Conservation (phyloP, 371 early-diverging fungal genomes). For the Haplosporangium sp. region DNA sequence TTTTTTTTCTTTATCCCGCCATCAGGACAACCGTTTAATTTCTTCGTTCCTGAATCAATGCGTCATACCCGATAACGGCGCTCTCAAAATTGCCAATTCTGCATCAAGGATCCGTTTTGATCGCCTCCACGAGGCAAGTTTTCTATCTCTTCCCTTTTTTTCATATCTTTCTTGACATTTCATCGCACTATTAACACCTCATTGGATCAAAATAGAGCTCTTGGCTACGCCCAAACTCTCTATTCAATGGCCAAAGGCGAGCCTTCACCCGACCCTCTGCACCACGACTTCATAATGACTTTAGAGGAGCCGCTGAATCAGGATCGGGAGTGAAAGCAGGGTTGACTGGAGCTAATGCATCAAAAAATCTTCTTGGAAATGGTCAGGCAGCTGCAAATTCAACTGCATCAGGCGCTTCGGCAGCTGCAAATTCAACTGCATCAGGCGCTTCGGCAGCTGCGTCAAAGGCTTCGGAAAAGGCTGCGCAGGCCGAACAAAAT, state of each 20-base stretch:
- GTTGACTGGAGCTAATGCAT: background rate
- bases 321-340: conserved; percentile 8
- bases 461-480: conserved; percentile 16
- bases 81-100: background rate
- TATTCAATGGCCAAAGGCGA: conserved; percentile 21
- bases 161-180: background rate
- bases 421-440: conserved; percentile 7
- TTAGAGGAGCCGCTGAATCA: conserved; percentile 6
- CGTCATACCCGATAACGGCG: background rate
- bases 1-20: background rate
- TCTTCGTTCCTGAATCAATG: background rate
- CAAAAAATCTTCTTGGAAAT: conserved; percentile 7
- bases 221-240: conserved; percentile 1
- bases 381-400: conserved; percentile 9
- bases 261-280: conserved; percentile 24
- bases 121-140: conserved; percentile 9
- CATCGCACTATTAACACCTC: no score
- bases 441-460: background rate
- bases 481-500: conserved; percentile 40
- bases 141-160: background rate
- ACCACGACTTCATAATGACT: conserved; percentile 16
- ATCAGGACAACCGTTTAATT: background rate
- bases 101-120: conserved; percentile 11
- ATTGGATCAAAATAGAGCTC: background rate
- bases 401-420: conserved; percentile 9